phyloP scores from a whole-genome alignment of 305 asterid genomes.

The Plantago coronopus region DNA sequence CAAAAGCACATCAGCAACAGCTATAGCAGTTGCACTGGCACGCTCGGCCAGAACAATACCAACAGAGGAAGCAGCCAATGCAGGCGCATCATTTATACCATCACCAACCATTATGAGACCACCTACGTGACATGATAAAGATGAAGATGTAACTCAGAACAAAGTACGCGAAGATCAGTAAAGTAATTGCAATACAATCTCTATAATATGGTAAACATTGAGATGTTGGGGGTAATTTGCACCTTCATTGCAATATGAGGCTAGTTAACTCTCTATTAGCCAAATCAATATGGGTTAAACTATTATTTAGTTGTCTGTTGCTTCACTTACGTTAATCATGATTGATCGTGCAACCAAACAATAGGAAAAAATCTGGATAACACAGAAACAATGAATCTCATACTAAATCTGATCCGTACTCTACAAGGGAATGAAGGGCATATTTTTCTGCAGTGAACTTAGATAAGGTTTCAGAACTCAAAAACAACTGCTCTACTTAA shows the following conservation, averaged over 20 bases:
- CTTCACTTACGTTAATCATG: too few relatives aligned
- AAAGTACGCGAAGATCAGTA: not conserved
- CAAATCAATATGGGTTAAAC: not conserved
- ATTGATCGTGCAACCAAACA: too few relatives aligned
- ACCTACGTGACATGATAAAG: constrained; percentile 31
- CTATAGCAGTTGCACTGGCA: constrained; percentile 96
- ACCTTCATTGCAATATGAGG: not conserved
- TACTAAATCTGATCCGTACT: too few relatives aligned
- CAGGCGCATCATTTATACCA: constrained; percentile 98
- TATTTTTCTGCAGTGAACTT: too few relatives aligned
- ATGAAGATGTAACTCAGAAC: not conserved
- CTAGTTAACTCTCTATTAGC: not conserved
- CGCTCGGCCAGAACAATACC: constrained; percentile 95
- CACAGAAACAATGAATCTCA: too few relatives aligned
- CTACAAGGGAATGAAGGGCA: too few relatives aligned
- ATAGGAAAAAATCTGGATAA: too few relatives aligned
- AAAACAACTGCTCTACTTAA: too few relatives aligned
- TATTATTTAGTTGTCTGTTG: too few relatives aligned
- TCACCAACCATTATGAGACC: constrained; percentile 99
- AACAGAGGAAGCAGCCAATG: constrained; percentile 94
- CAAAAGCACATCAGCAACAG: constrained; percentile 91
- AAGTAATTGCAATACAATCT: not conserved
- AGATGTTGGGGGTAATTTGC: not conserved
- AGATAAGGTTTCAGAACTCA: too few relatives aligned
- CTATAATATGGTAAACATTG: too few relatives aligned